Evolutionary conservation across 176 grass and related monocot genomes (phyloP), one percentile per base, ranked within the genome.

Genomic region (Carex kokanica): DNA sequence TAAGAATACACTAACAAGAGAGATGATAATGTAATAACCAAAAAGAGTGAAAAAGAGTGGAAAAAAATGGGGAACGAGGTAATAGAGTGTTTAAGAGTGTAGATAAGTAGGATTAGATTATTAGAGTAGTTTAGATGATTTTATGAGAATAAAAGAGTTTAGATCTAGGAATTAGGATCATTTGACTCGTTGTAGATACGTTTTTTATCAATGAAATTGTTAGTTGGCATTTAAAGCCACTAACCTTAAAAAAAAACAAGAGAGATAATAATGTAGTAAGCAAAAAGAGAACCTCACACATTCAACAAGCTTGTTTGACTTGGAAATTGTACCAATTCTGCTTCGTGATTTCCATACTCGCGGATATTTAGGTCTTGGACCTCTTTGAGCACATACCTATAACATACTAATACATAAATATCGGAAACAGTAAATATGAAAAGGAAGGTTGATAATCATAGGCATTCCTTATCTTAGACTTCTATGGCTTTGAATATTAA

Each of bases 281-380:
- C 24, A 14, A 3, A 3, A 63, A 23, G 87, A 88, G 86, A 89
- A 91, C 75, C 92, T 92, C 87, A 97, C 92, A 92, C 88, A 94
- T 82, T 94, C 65, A 81, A 92, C 92, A 89, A 94, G 92, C 83
- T 97, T 97, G 32, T 97, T 85, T 61, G 94, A 94, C 90, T 97
- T 97, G 14, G 94, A 97, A 70, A 97, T 81, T 5, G 94, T 94
- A 29, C 90, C 92, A 8, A 98, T 93, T 87, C 89, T 93, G 74
- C 91, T 98, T 1, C 58, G 79, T 12, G 87, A 81, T 82, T 91
- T 98, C 95, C 95, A 95, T n/a, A 94, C 95, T 52, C 95, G 85
- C 65, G 92, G 95, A 61, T 74, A 94, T 82, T 90, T 93, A 2
- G 92, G 95, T 71, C 95, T 93, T 16, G 95, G 95, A 9, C 95